Percentiles rank a stretch among this genome's conserved stretches.
phyloP scores from a whole-genome alignment of 768 basidiomycete genomes.

The Suillus variegatus region DNA sequence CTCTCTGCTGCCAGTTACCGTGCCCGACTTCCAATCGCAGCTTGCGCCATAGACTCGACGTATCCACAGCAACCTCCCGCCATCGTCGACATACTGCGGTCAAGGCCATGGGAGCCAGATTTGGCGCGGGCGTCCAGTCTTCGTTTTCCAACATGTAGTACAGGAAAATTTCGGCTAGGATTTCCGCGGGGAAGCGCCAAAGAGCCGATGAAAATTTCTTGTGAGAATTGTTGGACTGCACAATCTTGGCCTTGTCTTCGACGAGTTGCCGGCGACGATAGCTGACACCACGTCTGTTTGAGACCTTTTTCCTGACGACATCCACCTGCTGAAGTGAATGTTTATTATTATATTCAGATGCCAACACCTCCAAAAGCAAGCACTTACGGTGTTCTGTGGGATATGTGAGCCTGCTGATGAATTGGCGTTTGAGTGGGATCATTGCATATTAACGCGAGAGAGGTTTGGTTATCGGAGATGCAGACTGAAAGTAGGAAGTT shows the following conservation, averaged over 20 bases:
- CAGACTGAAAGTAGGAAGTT: too few relatives aligned
- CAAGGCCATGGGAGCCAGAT: slow-evolving; percentile 38
- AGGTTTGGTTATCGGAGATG: too few relatives aligned
- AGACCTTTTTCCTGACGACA: too few relatives aligned
- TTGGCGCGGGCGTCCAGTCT: slow-evolving; percentile 23
- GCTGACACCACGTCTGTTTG: too few relatives aligned
- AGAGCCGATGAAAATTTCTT: not conserved
- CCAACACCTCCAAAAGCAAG: not conserved
- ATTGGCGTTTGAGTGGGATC: not conserved
- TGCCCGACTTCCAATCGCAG: slow-evolving; percentile 27
- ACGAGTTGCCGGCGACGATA: too few relatives aligned
- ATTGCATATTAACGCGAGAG: not conserved
- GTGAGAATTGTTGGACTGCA: too few relatives aligned
- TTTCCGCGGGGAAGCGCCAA: not conserved
- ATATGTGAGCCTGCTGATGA: not conserved
- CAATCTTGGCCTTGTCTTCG: too few relatives aligned
- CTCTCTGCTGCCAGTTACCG: slow-evolving; percentile 10
- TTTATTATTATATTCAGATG: not conserved
- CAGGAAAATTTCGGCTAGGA: not conserved
- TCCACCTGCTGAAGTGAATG: not conserved
- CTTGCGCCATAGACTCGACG: slow-evolving; percentile 49
- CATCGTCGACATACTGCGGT: slow-evolving; percentile 43
- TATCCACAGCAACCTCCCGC: slow-evolving; percentile 39
- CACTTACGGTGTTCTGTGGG: too few relatives aligned
- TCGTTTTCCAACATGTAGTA: slow-evolving; percentile 6